These are phyloP conservation scores for Xylariaceae sp. DNA, from an alignment of 2,329 filamentous ascomycete genomes.

Conservation along the genomic window DNA sequence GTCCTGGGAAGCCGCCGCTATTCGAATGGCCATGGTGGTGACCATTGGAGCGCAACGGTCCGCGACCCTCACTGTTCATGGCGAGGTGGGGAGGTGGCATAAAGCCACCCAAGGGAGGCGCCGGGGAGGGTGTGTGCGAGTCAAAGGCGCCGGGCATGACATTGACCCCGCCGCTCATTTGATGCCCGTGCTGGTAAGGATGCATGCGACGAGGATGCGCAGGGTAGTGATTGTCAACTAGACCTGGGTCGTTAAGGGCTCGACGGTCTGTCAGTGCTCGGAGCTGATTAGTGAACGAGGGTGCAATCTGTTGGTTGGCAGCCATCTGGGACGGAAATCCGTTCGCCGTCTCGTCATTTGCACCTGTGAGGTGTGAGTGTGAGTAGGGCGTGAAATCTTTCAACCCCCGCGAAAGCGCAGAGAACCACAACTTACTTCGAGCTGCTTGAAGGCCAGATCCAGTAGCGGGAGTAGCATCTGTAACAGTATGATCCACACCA, in stretches of 20 bases:
- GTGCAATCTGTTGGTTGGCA: conserved; percentile 19
- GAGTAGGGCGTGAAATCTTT: background rate
- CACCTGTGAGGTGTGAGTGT: conserved; percentile 13
- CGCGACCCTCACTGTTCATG: conserved; percentile 26
- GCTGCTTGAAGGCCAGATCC: conserved; percentile 12
- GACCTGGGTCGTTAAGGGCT: conserved; percentile 6
- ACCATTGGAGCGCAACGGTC: conserved; percentile 24
- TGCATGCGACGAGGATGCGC: conserved; percentile 26
- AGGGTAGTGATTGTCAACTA: conserved; percentile 22
- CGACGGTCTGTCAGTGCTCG: conserved; percentile 20
- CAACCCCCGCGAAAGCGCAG: background rate
- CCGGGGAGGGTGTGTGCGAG: conserved; percentile 55
- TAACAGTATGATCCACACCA: conserved; percentile 9
- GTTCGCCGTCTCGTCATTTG: conserved; percentile 9
- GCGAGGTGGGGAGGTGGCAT: conserved; percentile 40
- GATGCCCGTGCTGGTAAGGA: conserved; percentile 39
- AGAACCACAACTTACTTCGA: conserved; percentile 10
- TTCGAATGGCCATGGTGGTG: conserved; percentile 28
- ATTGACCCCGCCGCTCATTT: conserved; percentile 48
- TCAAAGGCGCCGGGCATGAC: conserved; percentile 53
- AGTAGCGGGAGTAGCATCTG: conserved; percentile 4
- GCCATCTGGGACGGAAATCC: conserved; percentile 24
- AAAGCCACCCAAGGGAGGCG: conserved; percentile 43
- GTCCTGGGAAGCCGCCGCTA: conserved; percentile 26
- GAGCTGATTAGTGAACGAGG: conserved; percentile 17